Evolutionary conservation across 441 rosid genomes (phyloP), one percentile per base, ranked within the genome.

Genomic region (Omphalea diandra): DNA sequence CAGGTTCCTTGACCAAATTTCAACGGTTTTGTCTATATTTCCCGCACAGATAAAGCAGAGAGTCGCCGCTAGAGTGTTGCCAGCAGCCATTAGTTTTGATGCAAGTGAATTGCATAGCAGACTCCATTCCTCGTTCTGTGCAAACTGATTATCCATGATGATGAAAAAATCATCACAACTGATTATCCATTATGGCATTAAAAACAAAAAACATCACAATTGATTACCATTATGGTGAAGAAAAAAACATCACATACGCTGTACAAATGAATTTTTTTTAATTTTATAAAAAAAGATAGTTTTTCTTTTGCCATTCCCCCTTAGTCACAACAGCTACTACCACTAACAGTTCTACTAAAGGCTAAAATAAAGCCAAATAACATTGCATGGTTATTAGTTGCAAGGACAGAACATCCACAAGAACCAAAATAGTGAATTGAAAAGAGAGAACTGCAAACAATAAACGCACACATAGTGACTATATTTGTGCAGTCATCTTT

Each of bases 21-120:
- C 98, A 70, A 96, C 96, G 60, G 98, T 90, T 76, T 90, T 94
- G 80, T 94, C 97, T 73, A 96, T 90, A 80, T 96, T 96, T 64
- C 97, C 97, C 2, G 97, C 98, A 64, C 98, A 94, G 49, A 94
- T 96, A 82, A 83, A 96, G 79, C 99, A 96, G 11, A 94, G 88
- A 57, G 97, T 90, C 58, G 99, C 99, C 2, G 98, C 90, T 80
- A 90, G 74, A 71, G 93, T 88, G 82, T 84, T 82, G 72, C 91
- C 94, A 63, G 88, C 83, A 50, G 73, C 88, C 93, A 90, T 80
- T 68, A 96, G 85, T 75, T 85, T 96, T 65, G 95, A 80, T 71
- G 96, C 98, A 70, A 96, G 96, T 9, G 86, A 81, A 68, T 93
- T 88, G 50, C 99, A 93, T 41, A 96, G 96, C 68, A 68, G 50